Evolutionary conservation across 2,329 filamentous ascomycete genomes (phyloP), one percentile per base, ranked within the genome.

Genomic region (Seiridium unicorne): DNA sequence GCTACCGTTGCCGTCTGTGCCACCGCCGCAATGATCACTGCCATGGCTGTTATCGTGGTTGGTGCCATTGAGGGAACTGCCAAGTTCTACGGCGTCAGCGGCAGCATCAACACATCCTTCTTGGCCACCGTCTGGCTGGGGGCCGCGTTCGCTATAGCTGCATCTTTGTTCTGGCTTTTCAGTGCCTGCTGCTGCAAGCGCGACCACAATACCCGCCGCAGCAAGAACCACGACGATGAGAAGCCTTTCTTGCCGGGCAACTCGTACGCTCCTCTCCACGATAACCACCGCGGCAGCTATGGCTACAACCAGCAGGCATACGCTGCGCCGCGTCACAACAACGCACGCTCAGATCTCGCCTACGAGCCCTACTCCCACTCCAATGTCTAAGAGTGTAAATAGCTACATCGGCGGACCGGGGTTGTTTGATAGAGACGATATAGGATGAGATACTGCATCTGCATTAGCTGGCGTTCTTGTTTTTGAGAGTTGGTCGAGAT

Each of bases 91-190:
- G 87, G 89, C 63, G 89, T 94, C 66, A 75, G 84, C 4, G 85
- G 87, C 55, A 76, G 73, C 55, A 77, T 96, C 72, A 90, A 93
- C 77, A 84, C 74, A 36, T 79, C 81, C 61, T 94, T 90, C 78
- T 86, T 95, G 58, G 83, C 83, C 42, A 78, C 87, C 26, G 85
- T 90, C 68, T 97, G 93, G 92, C 81, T 98, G 62, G 89, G 88
- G 48, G 89, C 89, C 44, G 90, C 85, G 35, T 93, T 96, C 72
- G 89, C 89, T 63, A 72, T 95, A 40, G 91, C 76, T 47, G 89
- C 90, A 6, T 86, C 85, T 64, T 77, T 97, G 72, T 97, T 98
- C 89, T 98, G 95, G 94, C 79, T 93, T 71, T 86, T 96, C 74
- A 92, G 88, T 75, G 85, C 90, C 70, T 98, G 94, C 89, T 98